phyloP scores from a whole-genome alignment of 164 flowering plant genomes.

The Protea cynaroides region DNA sequence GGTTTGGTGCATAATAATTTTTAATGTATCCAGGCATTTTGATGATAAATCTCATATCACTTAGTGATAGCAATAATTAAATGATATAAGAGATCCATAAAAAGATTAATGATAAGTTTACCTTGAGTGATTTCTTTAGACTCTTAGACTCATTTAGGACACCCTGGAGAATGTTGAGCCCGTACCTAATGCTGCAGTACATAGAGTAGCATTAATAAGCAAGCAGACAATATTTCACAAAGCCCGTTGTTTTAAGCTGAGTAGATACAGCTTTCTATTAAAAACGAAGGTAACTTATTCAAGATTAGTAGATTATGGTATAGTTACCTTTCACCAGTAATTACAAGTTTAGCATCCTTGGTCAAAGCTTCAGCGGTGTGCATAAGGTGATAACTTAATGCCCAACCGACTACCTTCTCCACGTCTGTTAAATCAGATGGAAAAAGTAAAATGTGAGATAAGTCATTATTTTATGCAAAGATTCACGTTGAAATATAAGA shows the following conservation, averaged over 20 bases:
- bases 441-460: not conserved
- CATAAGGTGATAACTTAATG: constrained; percentile 56
- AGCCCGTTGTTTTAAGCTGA: not conserved
- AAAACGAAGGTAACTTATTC: too few species aligned
- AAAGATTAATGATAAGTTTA: constrained; percentile 7
- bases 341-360: constrained; percentile 42
- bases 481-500: not conserved
- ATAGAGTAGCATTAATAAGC: not conserved
- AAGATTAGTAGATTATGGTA: too few species aligned
- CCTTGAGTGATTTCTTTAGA: constrained; percentile 60
- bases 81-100: not conserved
- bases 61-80: too few species aligned
- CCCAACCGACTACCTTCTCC: constrained; percentile 68
- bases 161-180: constrained; percentile 43
- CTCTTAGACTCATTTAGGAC: constrained; percentile 51
- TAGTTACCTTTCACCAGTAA: constrained; percentile 53
- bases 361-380: constrained; percentile 25
- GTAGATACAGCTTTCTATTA: not conserved
- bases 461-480: not conserved
- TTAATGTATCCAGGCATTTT: too few species aligned
- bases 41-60: too few species aligned
- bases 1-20: too few species aligned
- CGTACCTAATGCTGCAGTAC: constrained; percentile 50
- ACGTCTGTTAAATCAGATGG: constrained; percentile 26
- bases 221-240: not conserved